A percentile compares a stretch with the other conserved stretches of the same genome.
Evolutionary conservation across 2,329 filamentous ascomycete genomes (phyloP).

Genomic region (Calonectria hawksworthii): DNA sequence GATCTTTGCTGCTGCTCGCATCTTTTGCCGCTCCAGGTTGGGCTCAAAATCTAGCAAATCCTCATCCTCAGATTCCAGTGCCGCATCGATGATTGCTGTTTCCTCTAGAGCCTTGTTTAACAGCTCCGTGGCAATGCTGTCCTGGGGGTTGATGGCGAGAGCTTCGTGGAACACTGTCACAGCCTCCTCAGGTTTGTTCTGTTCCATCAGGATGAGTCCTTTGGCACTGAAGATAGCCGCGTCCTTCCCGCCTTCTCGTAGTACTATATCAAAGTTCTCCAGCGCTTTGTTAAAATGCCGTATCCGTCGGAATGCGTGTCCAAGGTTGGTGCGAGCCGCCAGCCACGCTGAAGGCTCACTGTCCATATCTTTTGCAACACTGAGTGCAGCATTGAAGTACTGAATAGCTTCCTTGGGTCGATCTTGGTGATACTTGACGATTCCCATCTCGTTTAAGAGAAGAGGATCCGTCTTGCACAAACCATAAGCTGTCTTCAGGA

Average conservation of each 20-base stretch:
- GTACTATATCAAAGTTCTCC: conserved; percentile 86
- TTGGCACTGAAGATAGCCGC: conserved; percentile 85
- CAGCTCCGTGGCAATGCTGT: conserved; percentile 84
- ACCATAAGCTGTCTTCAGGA: conserved; percentile 88
- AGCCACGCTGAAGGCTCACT: conserved; percentile 87
- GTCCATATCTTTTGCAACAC: conserved; percentile 83
- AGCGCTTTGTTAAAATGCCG: conserved; percentile 80
- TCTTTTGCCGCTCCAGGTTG: conserved; percentile 62
- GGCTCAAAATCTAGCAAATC: conserved; percentile 66
- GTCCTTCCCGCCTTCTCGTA: conserved; percentile 85
- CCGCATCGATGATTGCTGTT: conserved; percentile 62
- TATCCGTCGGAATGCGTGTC: conserved; percentile 85
- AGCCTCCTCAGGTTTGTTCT: conserved; percentile 81
- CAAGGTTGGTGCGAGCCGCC: conserved; percentile 88
- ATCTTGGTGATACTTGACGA: conserved; percentile 95
- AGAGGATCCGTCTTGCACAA: conserved; percentile 89
- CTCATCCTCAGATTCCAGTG: conserved; percentile 62
- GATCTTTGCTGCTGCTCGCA: conserved; percentile 56
- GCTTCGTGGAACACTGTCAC: conserved; percentile 88
- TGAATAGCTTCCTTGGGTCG: conserved; percentile 80
- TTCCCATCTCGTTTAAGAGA: conserved; percentile 93
- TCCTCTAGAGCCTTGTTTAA: conserved; percentile 79
- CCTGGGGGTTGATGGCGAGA: conserved; percentile 82
- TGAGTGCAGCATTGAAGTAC: conserved; percentile 83
- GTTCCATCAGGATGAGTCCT: conserved; percentile 85